A percentile compares a stretch with the other conserved stretches of the same genome.
phyloP scores from a whole-genome alignment of 2,329 filamentous ascomycete species.

The Xylariales sp. region DNA sequence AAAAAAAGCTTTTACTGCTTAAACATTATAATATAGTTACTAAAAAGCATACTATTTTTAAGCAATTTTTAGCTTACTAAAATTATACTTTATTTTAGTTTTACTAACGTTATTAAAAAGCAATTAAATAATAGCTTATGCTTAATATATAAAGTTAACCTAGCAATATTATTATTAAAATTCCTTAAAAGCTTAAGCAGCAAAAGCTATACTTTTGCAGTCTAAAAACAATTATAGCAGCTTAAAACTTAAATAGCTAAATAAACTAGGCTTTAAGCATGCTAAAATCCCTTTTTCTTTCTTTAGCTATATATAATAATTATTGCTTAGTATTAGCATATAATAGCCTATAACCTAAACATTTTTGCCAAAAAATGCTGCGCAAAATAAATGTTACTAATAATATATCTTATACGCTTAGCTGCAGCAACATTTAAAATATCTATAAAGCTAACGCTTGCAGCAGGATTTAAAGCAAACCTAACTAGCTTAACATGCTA shows the following conservation, averaged over 20 bases:
- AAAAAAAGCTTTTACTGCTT: neutral
- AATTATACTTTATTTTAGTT: too few relatives aligned
- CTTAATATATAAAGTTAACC: neutral
- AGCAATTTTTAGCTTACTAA: neutral
- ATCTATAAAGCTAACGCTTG: neutral
- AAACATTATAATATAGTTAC: neutral
- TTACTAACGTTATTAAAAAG: too few relatives aligned
- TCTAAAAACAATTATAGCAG: neutral
- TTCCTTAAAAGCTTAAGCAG: too few relatives aligned
- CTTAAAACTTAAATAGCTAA: too few relatives aligned
- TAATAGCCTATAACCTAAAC: neutral
- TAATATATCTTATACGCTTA: neutral
- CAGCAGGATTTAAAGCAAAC: neutral
- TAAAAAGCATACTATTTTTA: neutral
- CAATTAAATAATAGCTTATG: too few relatives aligned
- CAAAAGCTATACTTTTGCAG: too few relatives aligned
- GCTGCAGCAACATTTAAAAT: neutral
- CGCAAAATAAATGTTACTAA: neutral
- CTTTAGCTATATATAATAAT: too few relatives aligned
- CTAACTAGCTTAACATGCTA: neutral
- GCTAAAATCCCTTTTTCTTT: neutral
- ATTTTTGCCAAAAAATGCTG: neutral
- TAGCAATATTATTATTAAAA: neutral
- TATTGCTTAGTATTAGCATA: neutral
- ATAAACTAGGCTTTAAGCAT: neutral